phyloP scores from a whole-genome alignment of 106 monocot species.

The Dendrobium catenatum region DNA sequence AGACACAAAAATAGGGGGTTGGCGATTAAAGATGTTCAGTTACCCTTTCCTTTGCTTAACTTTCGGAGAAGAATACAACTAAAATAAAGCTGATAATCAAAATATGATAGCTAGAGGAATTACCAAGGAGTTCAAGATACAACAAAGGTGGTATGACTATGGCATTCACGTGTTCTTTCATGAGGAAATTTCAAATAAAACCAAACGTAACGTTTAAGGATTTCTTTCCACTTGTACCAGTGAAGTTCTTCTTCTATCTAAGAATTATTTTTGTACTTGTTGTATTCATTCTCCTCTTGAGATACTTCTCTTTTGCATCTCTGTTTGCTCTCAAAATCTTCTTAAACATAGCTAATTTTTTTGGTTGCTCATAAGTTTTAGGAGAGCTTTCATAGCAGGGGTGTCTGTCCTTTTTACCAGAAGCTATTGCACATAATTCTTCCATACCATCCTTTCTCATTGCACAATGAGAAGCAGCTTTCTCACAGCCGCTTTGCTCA shows the following conservation, averaged over 20 bases:
- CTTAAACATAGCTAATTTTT: not conserved
- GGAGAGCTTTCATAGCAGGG: not conserved
- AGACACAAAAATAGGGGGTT: too few species aligned
- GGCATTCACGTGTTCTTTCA: too few species aligned
- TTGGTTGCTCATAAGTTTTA: not conserved
- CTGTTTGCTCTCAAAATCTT: not conserved
- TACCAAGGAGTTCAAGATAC: too few species aligned
- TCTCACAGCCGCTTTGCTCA: slow-evolving; percentile 22
- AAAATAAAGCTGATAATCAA: too few species aligned
- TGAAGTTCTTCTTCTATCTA: not conserved
- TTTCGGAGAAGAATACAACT: too few species aligned
- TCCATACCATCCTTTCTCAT: slow-evolving; percentile 1
- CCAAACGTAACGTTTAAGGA: not conserved
- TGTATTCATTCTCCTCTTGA: not conserved
- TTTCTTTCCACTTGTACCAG: not conserved
- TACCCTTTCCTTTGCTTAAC: too few species aligned
- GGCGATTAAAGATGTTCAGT: too few species aligned
- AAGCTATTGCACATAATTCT: not conserved
- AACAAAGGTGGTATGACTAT: too few species aligned
- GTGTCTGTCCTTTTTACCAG: not conserved
- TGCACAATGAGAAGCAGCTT: slow-evolving; percentile 12
- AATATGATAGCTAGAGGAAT: too few species aligned
- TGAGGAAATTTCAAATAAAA: not conserved
- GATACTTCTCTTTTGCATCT: not conserved
- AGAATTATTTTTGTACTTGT: not conserved